phyloP scores from a whole-genome alignment of 2,329 filamentous ascomycete species.

The Fonsecaea multimorphosa region DNA sequence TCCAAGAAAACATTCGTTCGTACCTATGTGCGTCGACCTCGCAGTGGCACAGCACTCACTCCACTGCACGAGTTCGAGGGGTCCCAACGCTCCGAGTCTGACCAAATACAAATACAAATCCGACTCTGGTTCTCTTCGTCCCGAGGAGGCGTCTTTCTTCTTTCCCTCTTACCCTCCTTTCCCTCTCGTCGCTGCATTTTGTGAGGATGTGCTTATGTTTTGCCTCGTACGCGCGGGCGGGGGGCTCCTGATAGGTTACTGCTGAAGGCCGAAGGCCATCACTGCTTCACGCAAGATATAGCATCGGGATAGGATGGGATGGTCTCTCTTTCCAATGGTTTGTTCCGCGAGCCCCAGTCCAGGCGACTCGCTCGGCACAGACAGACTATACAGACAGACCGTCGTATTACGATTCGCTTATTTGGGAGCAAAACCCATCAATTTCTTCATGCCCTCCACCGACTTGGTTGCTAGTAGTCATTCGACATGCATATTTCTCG shows the following conservation, averaged over 20 bases:
- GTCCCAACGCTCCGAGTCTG: background rate
- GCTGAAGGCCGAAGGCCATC: background rate
- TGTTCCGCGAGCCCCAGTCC: no score
- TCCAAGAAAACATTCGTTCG: no score
- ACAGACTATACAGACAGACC: no score
- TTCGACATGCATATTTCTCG: background rate
- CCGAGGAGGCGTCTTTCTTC: background rate
- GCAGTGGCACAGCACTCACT: background rate
- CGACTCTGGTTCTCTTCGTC: background rate
- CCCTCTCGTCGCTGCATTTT: background rate
- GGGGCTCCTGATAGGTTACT: background rate
- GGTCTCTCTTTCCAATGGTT: no score
- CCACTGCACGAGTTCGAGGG: background rate
- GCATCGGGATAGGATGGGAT: background rate
- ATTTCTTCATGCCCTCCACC: background rate
- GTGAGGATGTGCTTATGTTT: background rate
- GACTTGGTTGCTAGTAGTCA: background rate
- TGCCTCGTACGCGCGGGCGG: background rate
- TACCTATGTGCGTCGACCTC: no score
- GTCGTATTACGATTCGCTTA: background rate
- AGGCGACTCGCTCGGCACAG: no score
- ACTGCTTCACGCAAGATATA: background rate
- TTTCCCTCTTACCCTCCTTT: background rate
- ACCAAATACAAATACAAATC: background rate
- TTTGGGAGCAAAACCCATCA: background rate